Base-by-base conservation (phyloP, 306 rosid genomes). In the Dalbergia cochinchinensis region DNA sequence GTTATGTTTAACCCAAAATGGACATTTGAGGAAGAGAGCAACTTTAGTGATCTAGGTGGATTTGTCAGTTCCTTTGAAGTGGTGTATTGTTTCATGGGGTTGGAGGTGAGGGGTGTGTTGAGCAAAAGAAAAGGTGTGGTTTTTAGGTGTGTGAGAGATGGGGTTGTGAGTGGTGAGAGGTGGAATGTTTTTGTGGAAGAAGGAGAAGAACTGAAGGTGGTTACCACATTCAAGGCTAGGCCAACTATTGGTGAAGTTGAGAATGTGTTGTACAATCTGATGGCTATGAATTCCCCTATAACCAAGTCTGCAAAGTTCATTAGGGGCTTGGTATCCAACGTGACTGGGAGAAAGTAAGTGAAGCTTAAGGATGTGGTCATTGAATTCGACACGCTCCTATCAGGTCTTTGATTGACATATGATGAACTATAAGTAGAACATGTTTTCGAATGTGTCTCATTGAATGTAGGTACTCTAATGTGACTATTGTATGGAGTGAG, bases 111-210 rank as follows among this genome's bases (percentile, higher is more conserved):
- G 70, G 97, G 98, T 75, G 3, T 93, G 20, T 79, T 93, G 78
- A 93, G 86, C 80, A 90, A 88, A 62, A 85, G 90, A 67, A 93
- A 88, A 71, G 99, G 97, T 62, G 91, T 90, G 87, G 1, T 91
- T 82, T 91, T 91, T 86, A 93, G 79, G 88, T 89, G 91, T 77
- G 95, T 85, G 59, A 87, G 90, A 86, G 91, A 92, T 87, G 99
- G 99, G 55, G 92, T 87, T 85, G 89, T 88, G 78, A 89, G 95
- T 76, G 96, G 98, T 77, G 87, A 86, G 83, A 92, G 50, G 59
- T 93, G 98, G 97, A 71, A 76, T 63, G 93, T 93, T 85, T 80
- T 87, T 89, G 99, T 96, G 15, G 99, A 96, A 88, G 97, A 89
- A 83, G 91, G 78, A 58, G 97, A 87, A 33, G 90, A 86, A 65